Percentiles rank a stretch among this genome's conserved stretches.
These are phyloP conservation scores for Coniella lustricola DNA, from an alignment of 2,329 filamentous ascomycete genomes.

Conservation along the genomic window DNA sequence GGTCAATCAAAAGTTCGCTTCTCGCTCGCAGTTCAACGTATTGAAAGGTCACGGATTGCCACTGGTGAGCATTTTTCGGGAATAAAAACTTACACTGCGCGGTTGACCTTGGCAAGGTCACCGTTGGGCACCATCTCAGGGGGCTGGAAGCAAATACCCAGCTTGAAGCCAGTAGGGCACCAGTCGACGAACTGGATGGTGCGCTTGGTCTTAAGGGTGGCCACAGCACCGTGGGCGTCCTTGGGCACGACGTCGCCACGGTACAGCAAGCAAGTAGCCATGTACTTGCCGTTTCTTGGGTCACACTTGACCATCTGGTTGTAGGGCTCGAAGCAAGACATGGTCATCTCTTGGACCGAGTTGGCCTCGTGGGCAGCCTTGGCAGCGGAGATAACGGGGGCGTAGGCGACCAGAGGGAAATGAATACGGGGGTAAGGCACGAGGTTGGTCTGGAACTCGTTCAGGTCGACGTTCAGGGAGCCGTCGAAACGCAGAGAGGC, in stretches of 20 bases:
- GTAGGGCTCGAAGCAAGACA: conserved; percentile 98
- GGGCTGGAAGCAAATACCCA: conserved; percentile 99
- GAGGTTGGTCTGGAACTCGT: conserved; percentile 99
- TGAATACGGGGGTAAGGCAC: conserved; percentile 98
- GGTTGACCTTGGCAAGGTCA: conserved; percentile 95
- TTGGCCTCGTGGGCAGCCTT: conserved; percentile 98
- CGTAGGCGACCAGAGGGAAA: conserved; percentile 96
- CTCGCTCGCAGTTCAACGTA: no score
- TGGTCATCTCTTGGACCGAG: conserved; percentile 96
- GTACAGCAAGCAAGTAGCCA: conserved; percentile 97
- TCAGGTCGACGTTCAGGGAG: conserved; percentile 97
- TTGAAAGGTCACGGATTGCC: no score
- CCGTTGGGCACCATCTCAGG: conserved; percentile 94
- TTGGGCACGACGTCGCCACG: conserved; percentile 97
- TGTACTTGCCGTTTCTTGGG: conserved; percentile 98
- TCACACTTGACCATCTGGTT: conserved; percentile 99
- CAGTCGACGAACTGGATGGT: conserved; percentile 99
- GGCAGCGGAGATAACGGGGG: conserved; percentile 86
- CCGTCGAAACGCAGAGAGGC: conserved; percentile 97
- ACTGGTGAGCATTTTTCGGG: neutral
- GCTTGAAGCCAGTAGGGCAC: conserved; percentile 99
- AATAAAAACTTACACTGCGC: conserved; percentile 74
- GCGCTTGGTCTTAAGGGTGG: conserved; percentile 97
- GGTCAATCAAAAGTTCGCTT: no score
- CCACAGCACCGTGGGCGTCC: conserved; percentile 86